Base-by-base conservation (phyloP, 768 basidiomycete genomes). In the Hirschioporus abietinus region DNA sequence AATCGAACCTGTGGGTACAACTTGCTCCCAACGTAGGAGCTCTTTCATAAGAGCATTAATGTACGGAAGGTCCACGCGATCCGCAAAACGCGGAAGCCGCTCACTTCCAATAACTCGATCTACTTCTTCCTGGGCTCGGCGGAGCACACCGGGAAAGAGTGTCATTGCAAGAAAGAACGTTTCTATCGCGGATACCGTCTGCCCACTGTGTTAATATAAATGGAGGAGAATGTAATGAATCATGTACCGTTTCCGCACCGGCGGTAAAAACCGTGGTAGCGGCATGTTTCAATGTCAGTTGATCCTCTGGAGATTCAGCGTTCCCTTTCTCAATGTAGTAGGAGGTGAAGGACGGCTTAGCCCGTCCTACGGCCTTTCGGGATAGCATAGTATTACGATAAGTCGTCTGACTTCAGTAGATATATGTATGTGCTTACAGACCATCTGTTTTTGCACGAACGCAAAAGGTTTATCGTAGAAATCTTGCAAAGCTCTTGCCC, bases 51-150 rank as follows among this genome's bases (percentile, higher is more conserved):
- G 25, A 23, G 70, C 69, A 10, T 60, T 34, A 2, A 71, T 26
- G 27, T 71, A 72, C 10, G 72, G 72, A 34, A 72, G 63, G 8
- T 36, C 61, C 0, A 66, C 65, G 1, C 68, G 62, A 58, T 72
- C 72, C 0, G 52, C 66, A 17, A 70, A 66, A 0, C 34, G 63
- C 0, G 69, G 72, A n/a, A 72, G 66, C 35, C 67, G 34, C 59
- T 68, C 64, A 1, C n/a, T 25, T 10, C 70, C 71, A 23, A 72
- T 26, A 52, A 71, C 69, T 10, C 35, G 27, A 24, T 72, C 70
- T 1, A 72, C 66, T 35, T 72, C 72, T 4, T 52, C 66, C 59
- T 72, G 72, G 0, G 68, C 70, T 25, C 66, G 70, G 58, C 42
- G 63, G 12, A 65, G 63, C 7, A 65, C 68, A 0, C 67, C 72